Conservation (phyloP, 345 rosid species). For the Gossypium bickii region DNA sequence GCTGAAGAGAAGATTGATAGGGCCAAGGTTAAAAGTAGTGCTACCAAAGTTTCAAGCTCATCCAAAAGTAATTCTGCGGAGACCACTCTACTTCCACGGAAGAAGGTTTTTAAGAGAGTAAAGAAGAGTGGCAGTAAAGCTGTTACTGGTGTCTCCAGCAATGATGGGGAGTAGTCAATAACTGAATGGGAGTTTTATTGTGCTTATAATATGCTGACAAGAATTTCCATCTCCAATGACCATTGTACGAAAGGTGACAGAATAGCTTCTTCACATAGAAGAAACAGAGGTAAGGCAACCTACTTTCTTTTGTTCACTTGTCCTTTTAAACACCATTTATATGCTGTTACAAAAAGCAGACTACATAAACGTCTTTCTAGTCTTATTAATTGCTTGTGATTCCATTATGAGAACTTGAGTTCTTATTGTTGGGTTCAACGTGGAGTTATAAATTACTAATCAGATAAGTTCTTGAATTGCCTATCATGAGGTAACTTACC, state of each 20-base stretch:
- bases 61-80: constrained; percentile 35
- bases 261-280: constrained; percentile 14
- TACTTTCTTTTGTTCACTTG: neutral
- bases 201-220: constrained; percentile 11
- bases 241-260: constrained; percentile 17
- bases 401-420: neutral
- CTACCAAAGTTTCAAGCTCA: constrained; percentile 28
- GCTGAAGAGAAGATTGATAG: constrained; percentile 34
- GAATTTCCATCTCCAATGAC: constrained; percentile 13
- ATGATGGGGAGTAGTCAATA: constrained; percentile 50
- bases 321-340: neutral
- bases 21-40: constrained; percentile 21
- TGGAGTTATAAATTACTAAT: neutral
- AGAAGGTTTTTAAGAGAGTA: constrained; percentile 52
- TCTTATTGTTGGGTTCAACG: neutral
- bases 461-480: neutral
- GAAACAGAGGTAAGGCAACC: constrained; percentile 22
- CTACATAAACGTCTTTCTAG: neutral
- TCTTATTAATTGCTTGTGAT: neutral
- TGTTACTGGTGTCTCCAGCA: constrained; percentile 30
- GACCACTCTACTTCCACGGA: constrained; percentile 37
- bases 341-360: neutral
- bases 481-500: neutral
- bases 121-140: constrained; percentile 13
- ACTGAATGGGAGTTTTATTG: constrained; percentile 32